Percentiles rank a stretch among this genome's conserved stretches.
Conservation (phyloP, 108 stramenopile species). For the Licmophora abbreviata region DNA sequence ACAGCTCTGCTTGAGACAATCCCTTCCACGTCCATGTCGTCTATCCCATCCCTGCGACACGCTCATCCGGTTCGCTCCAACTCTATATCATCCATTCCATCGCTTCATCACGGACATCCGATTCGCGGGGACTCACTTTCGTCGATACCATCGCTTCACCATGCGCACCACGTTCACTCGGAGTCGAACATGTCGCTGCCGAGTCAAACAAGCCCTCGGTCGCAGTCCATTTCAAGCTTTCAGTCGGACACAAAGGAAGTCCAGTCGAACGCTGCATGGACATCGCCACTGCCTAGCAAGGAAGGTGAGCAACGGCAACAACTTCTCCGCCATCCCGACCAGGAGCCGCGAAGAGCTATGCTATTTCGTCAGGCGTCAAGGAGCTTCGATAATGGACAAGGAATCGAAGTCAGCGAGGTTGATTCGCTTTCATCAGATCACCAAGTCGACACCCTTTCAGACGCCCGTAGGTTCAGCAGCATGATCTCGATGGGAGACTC, state of each 20-base stretch:
- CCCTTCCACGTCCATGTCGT: slow-evolving; percentile 9
- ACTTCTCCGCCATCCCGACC: background rate
- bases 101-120: slow-evolving; percentile 17
- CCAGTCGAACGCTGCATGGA: too few species aligned
- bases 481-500: slow-evolving; percentile 1
- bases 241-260: too few species aligned
- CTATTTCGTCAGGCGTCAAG: slow-evolving; percentile 24
- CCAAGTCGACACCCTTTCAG: background rate
- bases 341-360: slow-evolving; percentile 2
- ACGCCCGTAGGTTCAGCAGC: background rate
- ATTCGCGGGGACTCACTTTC: slow-evolving; percentile 8
- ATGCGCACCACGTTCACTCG: slow-evolving; percentile 11
- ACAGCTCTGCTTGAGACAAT: background rate
- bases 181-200: background rate
- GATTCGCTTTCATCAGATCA: too few species aligned
- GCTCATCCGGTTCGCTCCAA: slow-evolving; percentile 19
- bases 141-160: slow-evolving; percentile 27
- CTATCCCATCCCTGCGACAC: slow-evolving; percentile 25
- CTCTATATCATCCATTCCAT: slow-evolving; percentile 18
- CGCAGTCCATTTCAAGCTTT: too few species aligned
- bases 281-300: background rate
- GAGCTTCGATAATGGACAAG: slow-evolving; percentile 32
- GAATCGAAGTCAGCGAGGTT: slow-evolving; percentile 40
- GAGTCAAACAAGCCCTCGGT: too few species aligned
- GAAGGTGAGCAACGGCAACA: background rate